Evolutionary conservation across 441 rosid genomes (phyloP).

Genomic region (Iberis amara): DNA sequence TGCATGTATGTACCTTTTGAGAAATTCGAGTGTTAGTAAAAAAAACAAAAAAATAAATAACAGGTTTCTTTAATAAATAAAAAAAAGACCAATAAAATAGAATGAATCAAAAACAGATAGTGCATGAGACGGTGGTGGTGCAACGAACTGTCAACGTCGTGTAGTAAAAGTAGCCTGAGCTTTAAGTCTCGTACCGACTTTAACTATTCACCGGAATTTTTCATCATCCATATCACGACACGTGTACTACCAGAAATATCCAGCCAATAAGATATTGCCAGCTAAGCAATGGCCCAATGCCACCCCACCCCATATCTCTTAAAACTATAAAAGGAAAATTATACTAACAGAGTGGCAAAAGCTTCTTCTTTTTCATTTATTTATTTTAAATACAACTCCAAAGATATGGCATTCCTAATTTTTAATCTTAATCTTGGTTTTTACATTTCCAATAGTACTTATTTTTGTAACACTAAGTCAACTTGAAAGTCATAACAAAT

Average conservation of each 20-base stretch:
- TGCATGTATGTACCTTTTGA: neutral
- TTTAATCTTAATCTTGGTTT: neutral
- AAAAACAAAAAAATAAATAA: too few species aligned
- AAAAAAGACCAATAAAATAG: neutral
- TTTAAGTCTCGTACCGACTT: slow-evolving; percentile 32
- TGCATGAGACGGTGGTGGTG: slow-evolving; percentile 26
- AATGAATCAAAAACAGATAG: neutral
- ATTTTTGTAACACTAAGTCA: too few species aligned
- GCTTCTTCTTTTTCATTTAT: slow-evolving; percentile 10
- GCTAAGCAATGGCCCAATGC: slow-evolving; percentile 19
- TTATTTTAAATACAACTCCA: slow-evolving; percentile 2
- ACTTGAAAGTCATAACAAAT: neutral
- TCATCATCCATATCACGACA: slow-evolving; percentile 16
- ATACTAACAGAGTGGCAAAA: slow-evolving; percentile 29
- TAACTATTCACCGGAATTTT: slow-evolving; percentile 24
- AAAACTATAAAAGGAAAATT: neutral
- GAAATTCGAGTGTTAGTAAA: neutral
- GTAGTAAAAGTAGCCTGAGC: slow-evolving; percentile 21
- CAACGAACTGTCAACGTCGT: slow-evolving; percentile 28
- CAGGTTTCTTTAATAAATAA: neutral
- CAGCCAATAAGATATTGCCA: slow-evolving; percentile 20
- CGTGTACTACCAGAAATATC: slow-evolving; percentile 16
- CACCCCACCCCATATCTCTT: slow-evolving; percentile 16
- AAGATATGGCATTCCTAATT: slow-evolving; percentile 21
- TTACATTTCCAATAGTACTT: slow-evolving; percentile 6